phyloP scores from a whole-genome alignment of 345 rosid species.

The Eutrema yunnanense region DNA sequence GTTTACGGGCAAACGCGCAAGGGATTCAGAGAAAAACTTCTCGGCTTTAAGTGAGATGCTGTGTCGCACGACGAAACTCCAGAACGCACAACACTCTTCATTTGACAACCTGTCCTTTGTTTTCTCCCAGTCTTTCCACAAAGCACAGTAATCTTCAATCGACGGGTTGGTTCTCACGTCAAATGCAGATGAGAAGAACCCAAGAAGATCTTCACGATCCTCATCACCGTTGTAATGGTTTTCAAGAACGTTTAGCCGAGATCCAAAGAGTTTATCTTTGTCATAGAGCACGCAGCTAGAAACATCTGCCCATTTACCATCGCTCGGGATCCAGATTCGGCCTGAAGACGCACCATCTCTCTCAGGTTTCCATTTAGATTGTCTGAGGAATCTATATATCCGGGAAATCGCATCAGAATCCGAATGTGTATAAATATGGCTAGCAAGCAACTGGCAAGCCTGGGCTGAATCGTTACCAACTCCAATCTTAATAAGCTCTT shows the following conservation, averaged over 20 bases:
- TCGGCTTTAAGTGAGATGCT: not conserved
- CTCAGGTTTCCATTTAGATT: constrained; percentile 32
- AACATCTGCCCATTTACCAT: constrained; percentile 47
- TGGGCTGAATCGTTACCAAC: constrained; percentile 33
- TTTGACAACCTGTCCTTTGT: constrained; percentile 28
- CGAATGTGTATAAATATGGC: constrained; percentile 33
- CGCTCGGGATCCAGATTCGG: constrained; percentile 51
- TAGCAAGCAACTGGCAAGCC: constrained; percentile 34
- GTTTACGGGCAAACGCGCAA: constrained; percentile 50
- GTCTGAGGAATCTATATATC: constrained; percentile 41
- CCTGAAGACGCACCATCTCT: not conserved
- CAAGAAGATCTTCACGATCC: constrained; percentile 3
- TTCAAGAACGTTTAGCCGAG: constrained; percentile 40
- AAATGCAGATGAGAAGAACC: constrained; percentile 38
- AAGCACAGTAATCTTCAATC: constrained; percentile 44
- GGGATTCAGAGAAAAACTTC: constrained; percentile 26
- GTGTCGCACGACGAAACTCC: constrained; percentile 35
- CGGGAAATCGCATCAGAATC: constrained; percentile 40
- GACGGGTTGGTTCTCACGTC: constrained; percentile 39
- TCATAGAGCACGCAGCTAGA: constrained; percentile 46
- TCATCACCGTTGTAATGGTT: constrained; percentile 30
- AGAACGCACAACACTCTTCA: constrained; percentile 56
- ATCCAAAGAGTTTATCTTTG: constrained; percentile 43
- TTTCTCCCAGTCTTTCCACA: constrained; percentile 64
- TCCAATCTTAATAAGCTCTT: constrained; percentile 47